Conservation (phyloP, 2,329 filamentous ascomycete genomes). For the Rhinocladiella similis region DNA sequence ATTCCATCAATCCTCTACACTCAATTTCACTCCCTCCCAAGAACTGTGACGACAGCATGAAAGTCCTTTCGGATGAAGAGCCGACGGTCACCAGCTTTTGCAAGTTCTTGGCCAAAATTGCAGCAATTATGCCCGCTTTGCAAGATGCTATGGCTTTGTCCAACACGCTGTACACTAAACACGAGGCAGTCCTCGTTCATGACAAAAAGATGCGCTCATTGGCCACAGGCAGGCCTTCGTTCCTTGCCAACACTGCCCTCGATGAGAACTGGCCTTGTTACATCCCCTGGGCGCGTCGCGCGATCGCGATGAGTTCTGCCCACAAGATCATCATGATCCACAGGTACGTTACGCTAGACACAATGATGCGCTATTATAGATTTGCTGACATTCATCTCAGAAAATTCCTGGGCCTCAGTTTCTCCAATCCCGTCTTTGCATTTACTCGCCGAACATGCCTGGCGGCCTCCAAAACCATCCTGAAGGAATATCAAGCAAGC, state of each 20-base stretch:
- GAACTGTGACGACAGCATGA: conserved; percentile 39
- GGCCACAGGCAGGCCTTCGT: conserved; percentile 36
- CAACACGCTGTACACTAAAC: conserved; percentile 40
- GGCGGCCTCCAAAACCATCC: conserved; percentile 43
- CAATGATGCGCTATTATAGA: neutral
- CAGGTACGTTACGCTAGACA: conserved; percentile 6
- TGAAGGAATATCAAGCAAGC: conserved; percentile 38
- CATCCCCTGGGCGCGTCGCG: conserved; percentile 41
- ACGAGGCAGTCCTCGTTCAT: conserved; percentile 42
- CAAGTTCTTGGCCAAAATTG: conserved; percentile 41
- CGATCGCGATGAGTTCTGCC: conserved; percentile 39
- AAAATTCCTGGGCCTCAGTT: conserved; percentile 43
- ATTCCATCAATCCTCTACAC: conserved; percentile 38
- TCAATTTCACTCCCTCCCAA: conserved; percentile 37
- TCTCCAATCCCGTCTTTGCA: conserved; percentile 41
- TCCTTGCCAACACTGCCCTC: conserved; percentile 35
- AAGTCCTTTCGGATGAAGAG: conserved; percentile 16
- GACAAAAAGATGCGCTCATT: conserved; percentile 41
- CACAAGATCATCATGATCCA: conserved; percentile 29
- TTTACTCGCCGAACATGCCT: conserved; percentile 45
- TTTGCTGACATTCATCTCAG: conserved; percentile 21
- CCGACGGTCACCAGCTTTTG: conserved; percentile 39
- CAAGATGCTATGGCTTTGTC: conserved; percentile 40
- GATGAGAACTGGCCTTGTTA: conserved; percentile 43
- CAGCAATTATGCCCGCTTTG: conserved; percentile 38